Evolutionary conservation across 2,329 filamentous ascomycete genomes (phyloP).

Genomic region (Aphanoascus verrucosus): DNA sequence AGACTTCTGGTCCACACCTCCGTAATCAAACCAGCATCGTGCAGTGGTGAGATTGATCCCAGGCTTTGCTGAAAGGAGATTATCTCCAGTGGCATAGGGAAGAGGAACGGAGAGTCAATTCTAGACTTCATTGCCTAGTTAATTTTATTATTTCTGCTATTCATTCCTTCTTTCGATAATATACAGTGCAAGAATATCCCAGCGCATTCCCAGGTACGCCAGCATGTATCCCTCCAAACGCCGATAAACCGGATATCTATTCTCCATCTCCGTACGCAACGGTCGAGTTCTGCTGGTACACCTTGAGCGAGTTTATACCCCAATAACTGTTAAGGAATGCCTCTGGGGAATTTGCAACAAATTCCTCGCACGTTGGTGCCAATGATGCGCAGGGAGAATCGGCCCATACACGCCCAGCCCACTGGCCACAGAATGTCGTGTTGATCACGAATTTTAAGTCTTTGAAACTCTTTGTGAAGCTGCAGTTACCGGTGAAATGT

Average conservation of each 20-base stretch:
- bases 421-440: slow-evolving; percentile 46
- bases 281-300: slow-evolving; percentile 10
- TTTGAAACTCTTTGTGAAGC: slow-evolving; percentile 33
- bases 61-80: no score
- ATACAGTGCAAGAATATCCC: no score
- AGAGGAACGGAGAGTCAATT: no score
- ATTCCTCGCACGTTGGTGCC: slow-evolving; percentile 13
- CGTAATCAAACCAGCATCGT: no score
- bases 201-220: no score
- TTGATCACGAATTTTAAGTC: slow-evolving; percentile 39
- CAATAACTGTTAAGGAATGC: slow-evolving; percentile 15
- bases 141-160: no score
- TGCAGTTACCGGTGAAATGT: slow-evolving; percentile 34
- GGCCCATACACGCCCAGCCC: slow-evolving; percentile 35
- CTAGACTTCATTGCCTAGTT: no score
- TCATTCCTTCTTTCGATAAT: no score
- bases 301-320: slow-evolving; percentile 15
- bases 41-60: no score
- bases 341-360: slow-evolving; percentile 14
- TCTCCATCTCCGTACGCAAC: not conserved
- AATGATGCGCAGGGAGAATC: slow-evolving; percentile 8
- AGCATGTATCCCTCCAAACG: not conserved
- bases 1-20: no score
- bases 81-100: no score
- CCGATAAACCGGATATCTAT: not conserved